Evolutionary conservation across 1,139 yeast genomes (phyloP).

Genomic region (Saccharomyces hybrid): DNA sequence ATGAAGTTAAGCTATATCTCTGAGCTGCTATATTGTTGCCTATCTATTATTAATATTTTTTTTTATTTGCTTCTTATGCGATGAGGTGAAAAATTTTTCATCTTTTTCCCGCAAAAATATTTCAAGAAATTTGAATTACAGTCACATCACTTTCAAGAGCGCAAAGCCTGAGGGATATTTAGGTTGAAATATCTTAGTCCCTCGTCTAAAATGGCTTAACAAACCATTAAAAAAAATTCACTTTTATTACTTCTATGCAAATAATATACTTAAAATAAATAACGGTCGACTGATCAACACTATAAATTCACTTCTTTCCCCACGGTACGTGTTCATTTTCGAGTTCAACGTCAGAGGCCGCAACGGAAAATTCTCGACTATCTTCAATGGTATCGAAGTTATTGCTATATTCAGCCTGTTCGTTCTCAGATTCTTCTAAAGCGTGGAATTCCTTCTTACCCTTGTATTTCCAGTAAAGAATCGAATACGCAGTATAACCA

Average conservation of each 20-base stretch:
- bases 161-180: not conserved
- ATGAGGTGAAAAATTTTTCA: not conserved
- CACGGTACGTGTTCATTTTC: not conserved
- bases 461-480: conserved; percentile 47
- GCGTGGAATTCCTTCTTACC: conserved; percentile 36
- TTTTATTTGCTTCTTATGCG: not conserved
- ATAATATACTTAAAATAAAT: not conserved
- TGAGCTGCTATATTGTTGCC: not conserved
- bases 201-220: not conserved
- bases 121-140: not conserved
- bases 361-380: not conserved
- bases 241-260: not conserved
- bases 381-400: conserved; percentile 1
- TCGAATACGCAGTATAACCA: conserved; percentile 46
- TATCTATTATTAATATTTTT: not conserved
- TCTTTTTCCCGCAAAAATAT: not conserved
- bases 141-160: not conserved
- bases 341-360: not conserved
- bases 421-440: conserved; percentile 16
- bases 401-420: conserved; percentile 6
- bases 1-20: not conserved
- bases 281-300: not conserved
- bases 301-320: not conserved
- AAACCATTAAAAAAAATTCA: not conserved
- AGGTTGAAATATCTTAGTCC: not conserved